Evolutionary conservation across 2,329 filamentous ascomycete species (phyloP).

Genomic region (Phyllosticta capitalensis): DNA sequence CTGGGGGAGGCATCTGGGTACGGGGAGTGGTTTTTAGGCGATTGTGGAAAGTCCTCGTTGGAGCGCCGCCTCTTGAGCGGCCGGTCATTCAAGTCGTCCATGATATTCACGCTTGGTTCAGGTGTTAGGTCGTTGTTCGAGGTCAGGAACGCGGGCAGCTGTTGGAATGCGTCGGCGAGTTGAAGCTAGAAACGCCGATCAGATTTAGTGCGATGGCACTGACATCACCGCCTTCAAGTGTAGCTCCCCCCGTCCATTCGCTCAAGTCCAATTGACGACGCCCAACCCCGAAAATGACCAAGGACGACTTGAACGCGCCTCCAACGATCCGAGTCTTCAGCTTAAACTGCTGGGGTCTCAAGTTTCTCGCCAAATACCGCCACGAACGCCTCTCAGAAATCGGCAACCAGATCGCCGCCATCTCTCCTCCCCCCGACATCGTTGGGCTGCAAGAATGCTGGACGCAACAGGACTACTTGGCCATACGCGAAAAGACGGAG

Average conservation of each 20-base stretch:
- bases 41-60: constrained; percentile 16
- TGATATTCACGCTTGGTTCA: not conserved
- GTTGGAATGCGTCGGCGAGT: not conserved
- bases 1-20: constrained; percentile 19
- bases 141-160: not conserved
- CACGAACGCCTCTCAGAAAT: constrained; percentile 73
- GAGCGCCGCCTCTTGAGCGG: constrained; percentile 25
- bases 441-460: constrained; percentile 95
- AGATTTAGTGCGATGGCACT: constrained; percentile 1
- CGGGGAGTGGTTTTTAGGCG: constrained; percentile 24
- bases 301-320: not conserved
- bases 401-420: constrained; percentile 63
- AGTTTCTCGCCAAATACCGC: constrained; percentile 71
- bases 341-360: constrained; percentile 95
- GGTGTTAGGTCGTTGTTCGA: not conserved
- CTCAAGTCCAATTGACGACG: not conserved
- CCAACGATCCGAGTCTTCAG: constrained; percentile 61
- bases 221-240: constrained; percentile 6
- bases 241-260: not conserved
- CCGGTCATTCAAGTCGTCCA: constrained; percentile 11
- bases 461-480: constrained; percentile 73
- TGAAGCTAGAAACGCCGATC: not conserved
- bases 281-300: not conserved
- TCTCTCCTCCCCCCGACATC: constrained; percentile 64
- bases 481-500: constrained; percentile 63